These are phyloP conservation scores for Dactylella cylindrospora DNA, from an alignment of 2,329 filamentous ascomycete species.

Conservation along the genomic window DNA sequence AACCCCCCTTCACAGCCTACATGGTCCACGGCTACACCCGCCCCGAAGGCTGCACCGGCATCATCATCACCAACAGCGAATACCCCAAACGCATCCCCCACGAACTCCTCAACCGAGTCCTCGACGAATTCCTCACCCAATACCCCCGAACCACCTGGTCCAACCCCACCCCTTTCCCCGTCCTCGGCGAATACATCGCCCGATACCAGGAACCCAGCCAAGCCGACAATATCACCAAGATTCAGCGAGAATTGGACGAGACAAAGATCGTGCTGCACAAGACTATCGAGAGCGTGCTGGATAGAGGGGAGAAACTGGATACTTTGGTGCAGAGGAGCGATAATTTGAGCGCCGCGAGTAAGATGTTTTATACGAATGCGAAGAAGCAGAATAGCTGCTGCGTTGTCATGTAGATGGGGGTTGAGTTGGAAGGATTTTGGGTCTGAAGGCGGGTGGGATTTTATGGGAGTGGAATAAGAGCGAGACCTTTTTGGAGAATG, in stretches of 20 bases:
- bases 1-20: slow-evolving; percentile 57
- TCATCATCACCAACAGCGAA: slow-evolving; percentile 74
- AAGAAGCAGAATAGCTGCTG: slow-evolving; percentile 83
- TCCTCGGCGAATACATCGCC: slow-evolving; percentile 74
- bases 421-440: not conserved
- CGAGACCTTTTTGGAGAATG: no score
- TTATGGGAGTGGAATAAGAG: not conserved
- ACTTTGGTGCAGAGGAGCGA: slow-evolving; percentile 91
- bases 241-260: slow-evolving; percentile 94
- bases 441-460: not conserved
- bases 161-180: slow-evolving; percentile 64
- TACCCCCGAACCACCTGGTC: slow-evolving; percentile 65
- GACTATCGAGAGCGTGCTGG: slow-evolving; percentile 84
- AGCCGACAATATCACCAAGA: slow-evolving; percentile 90
- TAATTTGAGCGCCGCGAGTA: slow-evolving; percentile 84
- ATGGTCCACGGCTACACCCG: slow-evolving; percentile 77
- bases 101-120: slow-evolving; percentile 71
- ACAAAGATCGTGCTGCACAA: slow-evolving; percentile 97
- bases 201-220: slow-evolving; percentile 85
- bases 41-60: slow-evolving; percentile 71
- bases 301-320: slow-evolving; percentile 96
- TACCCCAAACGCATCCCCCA: slow-evolving; percentile 80
- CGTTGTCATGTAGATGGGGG: slow-evolving; percentile 63
- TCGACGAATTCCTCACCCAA: slow-evolving; percentile 58
- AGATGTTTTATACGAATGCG: slow-evolving; percentile 91